Evolutionary conservation across 176 grass and related monocot species (phyloP).

Genomic region (Musa acuminata): DNA sequence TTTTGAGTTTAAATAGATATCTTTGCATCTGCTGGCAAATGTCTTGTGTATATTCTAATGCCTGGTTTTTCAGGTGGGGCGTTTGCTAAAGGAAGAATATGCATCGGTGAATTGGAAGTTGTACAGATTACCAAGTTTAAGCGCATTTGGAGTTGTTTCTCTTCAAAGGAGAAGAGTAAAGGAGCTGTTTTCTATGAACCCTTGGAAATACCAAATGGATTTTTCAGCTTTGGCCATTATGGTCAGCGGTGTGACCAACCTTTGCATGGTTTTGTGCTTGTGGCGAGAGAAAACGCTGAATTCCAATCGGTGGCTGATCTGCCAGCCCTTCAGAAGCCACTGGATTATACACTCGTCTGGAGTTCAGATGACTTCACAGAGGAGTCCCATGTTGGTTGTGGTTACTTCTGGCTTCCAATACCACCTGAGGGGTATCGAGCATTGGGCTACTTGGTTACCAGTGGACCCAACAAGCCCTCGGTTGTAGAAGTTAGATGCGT

Average conservation of each 20-base stretch:
- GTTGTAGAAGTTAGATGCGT: slow-evolving; percentile 53
- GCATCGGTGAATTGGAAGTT: slow-evolving; percentile 67
- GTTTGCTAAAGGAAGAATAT: slow-evolving; percentile 51
- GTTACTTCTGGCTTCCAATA: slow-evolving; percentile 58
- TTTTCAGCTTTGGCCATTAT: slow-evolving; percentile 84
- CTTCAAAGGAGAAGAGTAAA: slow-evolving; percentile 8
- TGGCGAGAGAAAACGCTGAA: slow-evolving; percentile 45
- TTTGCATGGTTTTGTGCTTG: slow-evolving; percentile 69
- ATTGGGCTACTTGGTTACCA: slow-evolving; percentile 60
- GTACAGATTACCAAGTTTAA: slow-evolving; percentile 38
- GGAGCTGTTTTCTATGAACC: slow-evolving; percentile 75
- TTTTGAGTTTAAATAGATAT: too few relatives aligned
- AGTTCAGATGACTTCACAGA: slow-evolving; percentile 27
- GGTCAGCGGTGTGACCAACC: slow-evolving; percentile 38
- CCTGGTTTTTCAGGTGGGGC: slow-evolving; percentile 40
- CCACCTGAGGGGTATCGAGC: slow-evolving; percentile 50
- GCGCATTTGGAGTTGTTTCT: slow-evolving; percentile 52
- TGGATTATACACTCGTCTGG: slow-evolving; percentile 75
- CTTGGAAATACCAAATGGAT: slow-evolving; percentile 51
- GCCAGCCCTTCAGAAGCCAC: slow-evolving; percentile 61
- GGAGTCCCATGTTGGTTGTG: slow-evolving; percentile 41
- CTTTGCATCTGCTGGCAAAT: not conserved
- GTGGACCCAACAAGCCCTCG: slow-evolving; percentile 51
- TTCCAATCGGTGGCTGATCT: slow-evolving; percentile 5
- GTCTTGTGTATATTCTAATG: not conserved